Evolutionary conservation across 208 protist species (phyloP), one percentile per base, ranked within the genome.

Genomic region (Acanthamoeba lenticulata): DNA sequence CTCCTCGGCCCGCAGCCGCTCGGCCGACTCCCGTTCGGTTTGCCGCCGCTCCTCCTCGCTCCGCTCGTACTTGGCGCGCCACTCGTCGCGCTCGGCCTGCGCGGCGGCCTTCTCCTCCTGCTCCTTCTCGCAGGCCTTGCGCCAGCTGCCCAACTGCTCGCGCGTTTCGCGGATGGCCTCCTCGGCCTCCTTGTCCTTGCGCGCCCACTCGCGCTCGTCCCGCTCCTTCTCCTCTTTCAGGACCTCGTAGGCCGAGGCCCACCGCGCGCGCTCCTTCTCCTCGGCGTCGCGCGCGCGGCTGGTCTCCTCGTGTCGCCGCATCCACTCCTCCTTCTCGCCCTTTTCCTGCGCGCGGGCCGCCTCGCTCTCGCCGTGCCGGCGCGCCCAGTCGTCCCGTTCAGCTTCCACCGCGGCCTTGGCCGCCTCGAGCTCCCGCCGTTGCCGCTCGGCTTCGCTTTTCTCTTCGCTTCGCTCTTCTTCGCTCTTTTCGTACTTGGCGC

Each of bases 381-480:
- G 69, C 38, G 24, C 24, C 69, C 69, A 79, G 7, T 79, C 69
- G 69, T 79, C 69, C 36, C 69, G 69, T 11, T 79, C 69, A 9
- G 15, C 69, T 36, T 79, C 69, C 69, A 79, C 69, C 17, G 27
- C 69, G 38, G 69, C 69, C 69, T 79, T 79, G 38, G 32, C 69
- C 15, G 38, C 69, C 40, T 79, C 34, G 34, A 79, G 69, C 69
- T 40, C 69, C 32, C 21, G 32, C 69, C 69, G 44, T 5, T 36
- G 69, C 40, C 36, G 7, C 6, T 79, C 69, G 38, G 69, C 69
- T 79, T 79, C 69, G 69, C 38, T 79, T 36, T 45, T 44, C 40
- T 79, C 69, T 79, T 79, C 69, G 69, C 69, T 79, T 79, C 69
- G 32, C 44, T 79, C 69, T 79, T 79, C 69, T 79, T 79, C 69